These are phyloP conservation scores for Quercus gilva DNA, from an alignment of 306 rosid genomes.

Conservation along the genomic window DNA sequence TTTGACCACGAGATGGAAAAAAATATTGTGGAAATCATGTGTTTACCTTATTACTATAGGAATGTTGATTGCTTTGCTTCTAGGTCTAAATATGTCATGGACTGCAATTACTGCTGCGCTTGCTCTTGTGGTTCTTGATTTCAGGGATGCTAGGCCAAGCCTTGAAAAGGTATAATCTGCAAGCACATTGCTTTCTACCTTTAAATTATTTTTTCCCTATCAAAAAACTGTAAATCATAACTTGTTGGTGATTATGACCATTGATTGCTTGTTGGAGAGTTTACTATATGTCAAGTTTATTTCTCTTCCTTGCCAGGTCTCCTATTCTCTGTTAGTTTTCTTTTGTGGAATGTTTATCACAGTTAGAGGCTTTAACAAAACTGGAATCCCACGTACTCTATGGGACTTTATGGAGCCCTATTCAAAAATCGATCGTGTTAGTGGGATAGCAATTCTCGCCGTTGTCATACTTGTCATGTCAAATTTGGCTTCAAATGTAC, in stretches of 20 bases:
- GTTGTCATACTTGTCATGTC: slow-evolving; percentile 67
- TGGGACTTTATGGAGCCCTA: slow-evolving; percentile 82
- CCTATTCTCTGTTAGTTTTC: slow-evolving; percentile 44
- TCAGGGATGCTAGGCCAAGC: slow-evolving; percentile 41
- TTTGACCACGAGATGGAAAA: slow-evolving; percentile 40
- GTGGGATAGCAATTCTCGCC: slow-evolving; percentile 65
- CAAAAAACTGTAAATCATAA: background rate
- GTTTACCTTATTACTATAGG: slow-evolving; percentile 73
- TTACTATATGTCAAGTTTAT: slow-evolving; percentile 1
- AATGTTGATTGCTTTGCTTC: slow-evolving; percentile 70
- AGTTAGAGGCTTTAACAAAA: slow-evolving; percentile 82
- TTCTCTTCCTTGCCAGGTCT: slow-evolving; percentile 53
- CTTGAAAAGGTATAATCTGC: slow-evolving; percentile 70
- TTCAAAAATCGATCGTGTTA: slow-evolving; percentile 50
- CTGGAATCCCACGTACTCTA: slow-evolving; percentile 77
- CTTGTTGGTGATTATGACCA: background rate
- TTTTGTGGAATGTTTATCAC: slow-evolving; percentile 96
- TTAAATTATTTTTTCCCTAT: background rate
- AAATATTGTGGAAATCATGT: slow-evolving; percentile 54
- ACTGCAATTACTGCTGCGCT: slow-evolving; percentile 77
- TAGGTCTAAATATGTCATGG: slow-evolving; percentile 92
- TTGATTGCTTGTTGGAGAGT: background rate
- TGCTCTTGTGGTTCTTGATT: slow-evolving; percentile 85
- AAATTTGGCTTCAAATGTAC: slow-evolving; percentile 90
- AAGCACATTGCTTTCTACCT: background rate